Evolutionary conservation across 176 grass and related monocot species (phyloP), one percentile per base, ranked within the genome.

Genomic region (Leersia perrieri): DNA sequence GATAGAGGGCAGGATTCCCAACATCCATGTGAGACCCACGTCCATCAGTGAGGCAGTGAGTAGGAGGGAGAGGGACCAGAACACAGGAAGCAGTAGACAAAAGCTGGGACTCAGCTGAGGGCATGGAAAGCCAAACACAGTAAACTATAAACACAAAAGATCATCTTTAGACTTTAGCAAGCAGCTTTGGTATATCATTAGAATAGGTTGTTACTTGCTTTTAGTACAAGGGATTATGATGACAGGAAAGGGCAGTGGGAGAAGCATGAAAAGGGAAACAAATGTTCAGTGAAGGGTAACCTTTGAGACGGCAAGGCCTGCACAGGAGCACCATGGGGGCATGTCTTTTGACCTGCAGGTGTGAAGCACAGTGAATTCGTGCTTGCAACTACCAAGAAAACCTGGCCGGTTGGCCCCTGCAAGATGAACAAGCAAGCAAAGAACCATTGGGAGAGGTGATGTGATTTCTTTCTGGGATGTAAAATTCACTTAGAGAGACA

Each of bases 201-300:
- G 71, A 84, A 63, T 74, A 89, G 65, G 29, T 80, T 92, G 88
- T 87, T 76, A 74, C 83, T 89, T 93, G 83, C 88, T 93, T 93
- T 97, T 91, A 68, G 79, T 88, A 87, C 93, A 93, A 89, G 83
- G 62, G 72, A 86, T 85, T 82, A 93, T 93, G 82, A 89, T 88
- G 74, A 79, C 38, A 73, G 26, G 5, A 78, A 80, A 4, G 8
- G 47, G 33, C 29, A 64, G 72, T 12, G 36, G 33, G 60, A 61
- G 47, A 70, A 75, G 63, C 51, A 89, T 79, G 68, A 70, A 92
- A 87, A 67, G 72, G 66, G 8, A 66, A 27, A 74, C n/a, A 72
- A 25, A 51, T 78, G 72, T 78, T 85, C 64, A 66, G 35, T 18
- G 74, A 72, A 72, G 79, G 72, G 73, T 60, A 57, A 16, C 25